Evolutionary conservation across 129 eudicot genomes (phyloP).

Genomic region (Helichrysum umbraculigerum): DNA sequence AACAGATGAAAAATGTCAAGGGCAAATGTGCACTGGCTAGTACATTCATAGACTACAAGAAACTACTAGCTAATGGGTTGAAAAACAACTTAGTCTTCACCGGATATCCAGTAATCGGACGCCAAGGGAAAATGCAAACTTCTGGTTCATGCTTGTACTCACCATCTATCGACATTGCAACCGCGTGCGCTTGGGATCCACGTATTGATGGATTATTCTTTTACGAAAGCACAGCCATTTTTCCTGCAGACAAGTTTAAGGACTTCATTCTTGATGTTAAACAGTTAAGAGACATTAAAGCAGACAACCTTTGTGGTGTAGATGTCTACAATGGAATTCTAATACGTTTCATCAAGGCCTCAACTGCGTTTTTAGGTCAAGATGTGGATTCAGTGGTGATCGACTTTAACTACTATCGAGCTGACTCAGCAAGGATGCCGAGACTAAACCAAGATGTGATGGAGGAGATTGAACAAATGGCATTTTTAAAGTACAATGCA

Average conservation of each 20-base stretch:
- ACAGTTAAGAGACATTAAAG: conserved; percentile 51
- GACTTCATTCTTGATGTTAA: conserved; percentile 62
- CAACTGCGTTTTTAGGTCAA: conserved; percentile 69
- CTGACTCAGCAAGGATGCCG: conserved; percentile 48
- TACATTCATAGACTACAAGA: conserved; percentile 53
- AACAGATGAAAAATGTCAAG: conserved; percentile 41
- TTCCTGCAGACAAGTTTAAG: conserved; percentile 45
- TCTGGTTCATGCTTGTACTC: conserved; percentile 89
- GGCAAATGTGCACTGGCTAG: conserved; percentile 77
- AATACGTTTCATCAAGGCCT: conserved; percentile 63
- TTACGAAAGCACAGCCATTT: conserved; percentile 69
- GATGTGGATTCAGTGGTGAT: conserved; percentile 67
- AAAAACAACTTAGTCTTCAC: conserved; percentile 73
- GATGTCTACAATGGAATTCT: conserved; percentile 79
- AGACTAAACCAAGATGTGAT: conserved; percentile 67
- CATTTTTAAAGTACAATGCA: conserved; percentile 72
- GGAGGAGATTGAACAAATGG: conserved; percentile 92
- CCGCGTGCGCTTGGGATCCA: conserved; percentile 87
- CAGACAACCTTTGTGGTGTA: conserved; percentile 63
- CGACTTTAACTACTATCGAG: conserved; percentile 77
- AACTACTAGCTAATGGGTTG: conserved; percentile 66
- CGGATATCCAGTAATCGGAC: conserved; percentile 73
- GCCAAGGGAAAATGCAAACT: conserved; percentile 73
- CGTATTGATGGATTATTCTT: conserved; percentile 66
- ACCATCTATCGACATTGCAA: conserved; percentile 32